phyloP scores from a whole-genome alignment of 176 grass and related monocot genomes.

The Paspalum notatum region DNA sequence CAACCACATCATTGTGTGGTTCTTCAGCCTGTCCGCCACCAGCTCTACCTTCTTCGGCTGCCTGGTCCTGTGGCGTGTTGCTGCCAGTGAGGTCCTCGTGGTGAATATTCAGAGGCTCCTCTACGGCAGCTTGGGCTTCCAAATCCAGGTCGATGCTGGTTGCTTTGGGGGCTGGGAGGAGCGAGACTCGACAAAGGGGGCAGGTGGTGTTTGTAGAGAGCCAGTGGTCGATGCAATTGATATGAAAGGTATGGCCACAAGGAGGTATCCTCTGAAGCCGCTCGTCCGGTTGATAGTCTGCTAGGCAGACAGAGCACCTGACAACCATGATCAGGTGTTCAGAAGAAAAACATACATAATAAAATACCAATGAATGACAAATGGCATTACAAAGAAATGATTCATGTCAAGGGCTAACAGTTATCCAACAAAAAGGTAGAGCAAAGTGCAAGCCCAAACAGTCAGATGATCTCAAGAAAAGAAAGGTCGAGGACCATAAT shows the following conservation, averaged over 20 bases:
- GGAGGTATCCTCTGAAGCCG: constrained; percentile 87
- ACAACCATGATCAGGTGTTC: constrained; percentile 23
- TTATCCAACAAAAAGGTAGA: no score
- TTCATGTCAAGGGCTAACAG: not conserved
- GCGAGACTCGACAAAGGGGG: constrained; percentile 85
- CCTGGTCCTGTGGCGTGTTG: not conserved
- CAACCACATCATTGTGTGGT: not conserved
- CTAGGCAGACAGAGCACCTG: constrained; percentile 96
- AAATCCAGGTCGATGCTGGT: constrained; percentile 27
- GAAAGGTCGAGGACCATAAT: no score
- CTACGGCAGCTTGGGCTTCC: constrained; percentile 47
- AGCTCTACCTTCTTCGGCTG: not conserved
- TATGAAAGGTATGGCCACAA: constrained; percentile 93
- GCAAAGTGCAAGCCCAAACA: no score
- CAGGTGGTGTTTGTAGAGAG: constrained; percentile 87
- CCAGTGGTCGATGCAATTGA: constrained; percentile 92
- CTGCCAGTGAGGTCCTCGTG: not conserved
- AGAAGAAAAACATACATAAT: constrained; percentile 12
- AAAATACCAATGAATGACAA: not conserved
- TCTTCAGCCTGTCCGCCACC: not conserved
- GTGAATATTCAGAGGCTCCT: constrained; percentile 15
- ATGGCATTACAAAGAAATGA: not conserved
- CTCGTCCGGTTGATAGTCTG: constrained; percentile 87
- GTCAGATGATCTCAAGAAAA: no score
- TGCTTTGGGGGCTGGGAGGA: constrained; percentile 60